Percentiles rank a stretch among this genome's conserved stretches.
Evolutionary conservation across 1,284 basidiomycete species (phyloP).

Genomic region (Chalciporus sp.): DNA sequence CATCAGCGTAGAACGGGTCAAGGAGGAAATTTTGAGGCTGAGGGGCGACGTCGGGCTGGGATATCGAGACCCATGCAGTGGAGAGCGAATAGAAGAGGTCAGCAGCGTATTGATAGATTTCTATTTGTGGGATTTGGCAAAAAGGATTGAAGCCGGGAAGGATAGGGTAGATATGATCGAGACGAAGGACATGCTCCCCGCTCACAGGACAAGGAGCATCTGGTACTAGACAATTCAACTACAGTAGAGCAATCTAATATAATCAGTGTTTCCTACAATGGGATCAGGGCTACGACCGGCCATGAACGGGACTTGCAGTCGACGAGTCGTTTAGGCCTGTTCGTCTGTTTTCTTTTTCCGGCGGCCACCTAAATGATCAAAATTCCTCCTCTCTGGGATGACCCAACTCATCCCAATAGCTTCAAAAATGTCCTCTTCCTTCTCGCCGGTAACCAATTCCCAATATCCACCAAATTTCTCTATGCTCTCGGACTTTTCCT

Average conservation of each 20-base stretch:
- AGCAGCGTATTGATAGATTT: slow-evolving; percentile 85
- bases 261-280: neutral
- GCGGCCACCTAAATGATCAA: slow-evolving; percentile 15
- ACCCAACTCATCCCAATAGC: slow-evolving; percentile 32
- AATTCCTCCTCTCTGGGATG: slow-evolving; percentile 30
- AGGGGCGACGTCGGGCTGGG: slow-evolving; percentile 10
- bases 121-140: slow-evolving; percentile 84
- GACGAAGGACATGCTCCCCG: slow-evolving; percentile 62
- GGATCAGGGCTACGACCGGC: neutral
- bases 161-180: slow-evolving; percentile 58
- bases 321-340: slow-evolving; percentile 5
- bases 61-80: neutral
- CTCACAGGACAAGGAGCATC: slow-evolving; percentile 78
- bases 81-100: slow-evolving; percentile 38
- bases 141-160: slow-evolving; percentile 64
- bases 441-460: slow-evolving; percentile 24
- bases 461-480: slow-evolving; percentile 23
- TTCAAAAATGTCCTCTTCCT: slow-evolving; percentile 28
- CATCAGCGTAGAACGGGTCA: slow-evolving; percentile 72
- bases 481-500: slow-evolving; percentile 6
- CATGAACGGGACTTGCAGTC: neutral
- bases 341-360: slow-evolving; percentile 6
- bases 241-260: slow-evolving; percentile 1
- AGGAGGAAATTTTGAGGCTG: slow-evolving; percentile 41
- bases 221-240: slow-evolving; percentile 62